Evolutionary conservation across 768 basidiomycete genomes (phyloP), one percentile per base, ranked within the genome.

Genomic region (Rhodosporidiobolus odoratus): DNA sequence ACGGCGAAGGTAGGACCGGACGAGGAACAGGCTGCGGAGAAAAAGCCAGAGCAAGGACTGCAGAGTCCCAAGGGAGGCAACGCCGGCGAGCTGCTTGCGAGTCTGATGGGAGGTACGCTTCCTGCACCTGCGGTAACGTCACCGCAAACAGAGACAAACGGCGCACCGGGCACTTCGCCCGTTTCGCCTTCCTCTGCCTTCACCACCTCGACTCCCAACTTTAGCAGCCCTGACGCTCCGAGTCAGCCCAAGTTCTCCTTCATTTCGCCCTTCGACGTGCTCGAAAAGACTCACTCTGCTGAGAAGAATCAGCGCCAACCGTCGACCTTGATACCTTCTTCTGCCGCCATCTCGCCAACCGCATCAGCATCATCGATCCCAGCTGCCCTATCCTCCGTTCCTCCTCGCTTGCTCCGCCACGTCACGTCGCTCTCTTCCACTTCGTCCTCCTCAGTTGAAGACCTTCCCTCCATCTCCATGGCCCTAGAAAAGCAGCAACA

Each of bases 231-330:
- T 7, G 25, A 23, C 27, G 43, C 43, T 43, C 43, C 43, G 13
- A 37, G 7, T n/a, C 57, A 40, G 13, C 66, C 66, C 41, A n/a
- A 43, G 32, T 68, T 68, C 40, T 25, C 21, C 27, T 63, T 68
- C 61, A 40, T 58, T 57, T 68, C 67, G 19, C 67, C 67, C 6
- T 68, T 68, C 61, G 61, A 58, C 38, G 3, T 50, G 13, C 57
- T 69, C 62, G 67, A 58, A 4, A 40, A 34, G 30, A 30, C 48
- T 23, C 38, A 23, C 21, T 27, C 21, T 30, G 25, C 16, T 13
- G 52, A 53, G n/a, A 40, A 58, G 40, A 12, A 13, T 23, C 43
- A 23, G 43, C 43, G 43, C 23, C 43, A 23, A 45, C 38, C 62
- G 16, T 16, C 37, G 17, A 35, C 9, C 35, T 43, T 12, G 41